Base-by-base conservation (phyloP, 176 grass and related monocot species). In the Oryza meridionalis region DNA sequence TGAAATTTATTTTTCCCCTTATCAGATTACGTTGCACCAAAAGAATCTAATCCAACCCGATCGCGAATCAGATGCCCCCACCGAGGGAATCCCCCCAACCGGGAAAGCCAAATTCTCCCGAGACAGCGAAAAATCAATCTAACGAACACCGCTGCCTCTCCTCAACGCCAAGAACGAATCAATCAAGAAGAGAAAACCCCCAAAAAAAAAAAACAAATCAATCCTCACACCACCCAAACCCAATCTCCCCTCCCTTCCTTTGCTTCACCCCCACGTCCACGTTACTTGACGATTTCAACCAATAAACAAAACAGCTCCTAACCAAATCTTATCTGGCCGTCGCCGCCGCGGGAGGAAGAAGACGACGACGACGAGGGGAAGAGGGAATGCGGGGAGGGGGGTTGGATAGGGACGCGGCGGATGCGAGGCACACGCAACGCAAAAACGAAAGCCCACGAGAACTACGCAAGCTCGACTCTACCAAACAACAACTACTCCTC, bases 261-360 rank as follows among this genome's bases (percentile, higher is more conserved):
- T 67, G 68, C 79, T 83, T 86, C 0, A 22, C 27, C 37, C 11
- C 79, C 35, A 82, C 75, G 73, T 31, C 35, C 74, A 61, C 47
- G 80, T 86, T 78, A 22, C 79, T 61, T 79, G 80, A 70, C 22
- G 79, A 37, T 31, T 82, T 79, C 26, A 78, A 69, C 62, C 10
- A 62, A 62, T n/a, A 13, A 0, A 0, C 58, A 62, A 8, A 31
- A 31, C 29, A 43, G 50, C 58, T 62, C 44, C 46, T 43, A 51
- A 26, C n/a, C 63, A 83, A 87, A 87, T 75, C 88, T 74, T 75
- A 75, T 83, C 88, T 87, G 89, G 29, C 29, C 29, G 83, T 72
- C 45, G 49, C 77, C 32, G 42, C 42, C 2, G 42, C 9, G 8
- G 42, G 38, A 38, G 37, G 37, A 40, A 1, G 38, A 40, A 1